Percentiles rank a stretch among this genome's conserved stretches.
Conservation (phyloP, 768 basidiomycete species). For the Xerocomus spinulosus region DNA sequence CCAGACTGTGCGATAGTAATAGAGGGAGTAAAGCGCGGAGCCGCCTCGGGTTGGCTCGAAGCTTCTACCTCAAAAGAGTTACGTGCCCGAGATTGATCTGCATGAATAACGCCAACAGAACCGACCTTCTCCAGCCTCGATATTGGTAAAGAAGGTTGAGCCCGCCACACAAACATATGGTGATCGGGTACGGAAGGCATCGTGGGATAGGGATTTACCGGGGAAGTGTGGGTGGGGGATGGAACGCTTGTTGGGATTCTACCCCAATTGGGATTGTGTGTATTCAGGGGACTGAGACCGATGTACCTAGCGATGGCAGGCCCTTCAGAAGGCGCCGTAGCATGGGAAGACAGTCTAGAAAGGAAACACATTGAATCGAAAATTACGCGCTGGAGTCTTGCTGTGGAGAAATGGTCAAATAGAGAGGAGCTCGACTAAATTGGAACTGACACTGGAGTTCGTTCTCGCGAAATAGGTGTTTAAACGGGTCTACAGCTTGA, state of each 20-base stretch:
- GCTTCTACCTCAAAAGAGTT: slow-evolving; percentile 1
- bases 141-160: background rate
- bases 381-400: slow-evolving; percentile 18
- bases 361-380: slow-evolving; percentile 3
- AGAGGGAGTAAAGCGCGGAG: background rate
- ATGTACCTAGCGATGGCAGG: slow-evolving; percentile 11
- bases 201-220: background rate
- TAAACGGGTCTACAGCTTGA: slow-evolving; percentile 18
- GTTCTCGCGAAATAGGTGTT: slow-evolving; percentile 16
- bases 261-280: background rate
- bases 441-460: slow-evolving; percentile 20
- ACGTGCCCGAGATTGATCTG: background rate
- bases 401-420: slow-evolving; percentile 7
- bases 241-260: slow-evolving; percentile 1
- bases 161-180: background rate
- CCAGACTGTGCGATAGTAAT: background rate
- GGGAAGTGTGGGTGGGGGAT: background rate
- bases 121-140: background rate
- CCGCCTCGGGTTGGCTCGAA: background rate
- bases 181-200: background rate
- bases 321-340: background rate
- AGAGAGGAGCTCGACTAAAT: background rate
- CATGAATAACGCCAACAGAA: background rate
- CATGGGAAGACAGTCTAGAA: background rate
- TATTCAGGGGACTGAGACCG: slow-evolving; percentile 8